These are phyloP conservation scores for Mrakia gelida DNA, from an alignment of 768 basidiomycete genomes.

Conservation along the genomic window DNA sequence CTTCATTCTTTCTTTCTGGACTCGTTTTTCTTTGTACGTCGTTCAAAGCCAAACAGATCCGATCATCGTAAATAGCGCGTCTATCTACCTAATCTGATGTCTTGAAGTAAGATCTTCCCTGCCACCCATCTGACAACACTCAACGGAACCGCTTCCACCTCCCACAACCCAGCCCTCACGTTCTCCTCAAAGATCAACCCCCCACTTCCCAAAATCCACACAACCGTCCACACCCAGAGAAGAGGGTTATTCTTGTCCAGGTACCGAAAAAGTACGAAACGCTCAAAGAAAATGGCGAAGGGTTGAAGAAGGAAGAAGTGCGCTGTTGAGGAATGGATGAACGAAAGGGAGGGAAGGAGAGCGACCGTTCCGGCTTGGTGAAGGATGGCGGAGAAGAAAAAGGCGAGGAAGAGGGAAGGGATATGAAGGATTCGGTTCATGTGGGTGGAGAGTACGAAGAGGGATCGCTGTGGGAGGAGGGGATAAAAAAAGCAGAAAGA, in stretches of 20 bases:
- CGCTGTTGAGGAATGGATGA: background rate
- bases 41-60: too few relatives aligned
- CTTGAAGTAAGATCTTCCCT: background rate
- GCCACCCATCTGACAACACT: background rate
- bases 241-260: background rate
- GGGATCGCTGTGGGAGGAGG: too few relatives aligned
- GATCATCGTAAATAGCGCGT: too few relatives aligned
- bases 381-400: background rate
- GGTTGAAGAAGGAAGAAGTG: slow-evolving; percentile 1
- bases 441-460: too few relatives aligned
- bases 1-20: too few relatives aligned
- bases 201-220: background rate
- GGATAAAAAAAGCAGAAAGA: too few relatives aligned
- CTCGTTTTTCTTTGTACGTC: too few relatives aligned
- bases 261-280: background rate
- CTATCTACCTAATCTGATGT: too few relatives aligned
- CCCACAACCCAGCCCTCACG: background rate
- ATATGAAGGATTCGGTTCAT: too few relatives aligned
- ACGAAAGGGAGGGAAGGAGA: background rate
- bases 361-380: background rate
- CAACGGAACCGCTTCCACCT: background rate
- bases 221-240: background rate
- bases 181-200: background rate
- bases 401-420: background rate
- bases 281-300: background rate